Evolutionary conservation across 768 basidiomycete genomes (phyloP), one percentile per base, ranked within the genome.

Genomic region (Antrodiella citrinella): DNA sequence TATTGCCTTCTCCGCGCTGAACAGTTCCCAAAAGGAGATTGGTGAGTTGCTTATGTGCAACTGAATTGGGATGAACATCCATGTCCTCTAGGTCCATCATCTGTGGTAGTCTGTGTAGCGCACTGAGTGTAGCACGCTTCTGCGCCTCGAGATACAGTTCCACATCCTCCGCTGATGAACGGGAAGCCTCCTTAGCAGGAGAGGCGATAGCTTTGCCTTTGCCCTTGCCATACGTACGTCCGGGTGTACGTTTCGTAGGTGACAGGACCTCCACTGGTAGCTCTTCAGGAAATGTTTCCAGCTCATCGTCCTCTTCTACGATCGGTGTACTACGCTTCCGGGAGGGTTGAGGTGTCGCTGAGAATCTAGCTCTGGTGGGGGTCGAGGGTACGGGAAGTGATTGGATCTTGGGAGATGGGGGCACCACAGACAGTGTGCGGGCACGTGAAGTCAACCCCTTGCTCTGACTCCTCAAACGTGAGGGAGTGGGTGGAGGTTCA

Each of bases 1-100:
- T 95, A 54, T 97, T 97, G 2, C 94, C 93, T 70, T 97, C 94
- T 9, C 85, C 86, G 23, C 92, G 77, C 19, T 69, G 68, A 3
- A 87, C 73, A 1, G 90, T 91, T 10, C 92, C 93, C 19, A 67
- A 63, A 3, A 96, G 69, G 19, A 97, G 66, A 44, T 79, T 75
- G 1, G 67, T 60, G 11, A 97, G 63, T 50, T 88, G 81, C 26
- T 76, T 60, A 22, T 73, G 66, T 0, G 86, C 82, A 15, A 69
- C 59, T 1, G 56, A 63, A 58, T 87, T 84, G 3, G 80, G 72
- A 1, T 73, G 65, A 9, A 53, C 51, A 15, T 67, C 66, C 1
- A 59, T 66, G 20, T 70, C 69, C 9, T 68, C 66, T 25, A 64
- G 65, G n/a, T 67, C 58, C 11, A 30, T 39, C 21, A 42, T 45